Evolutionary conservation across 768 basidiomycete species (phyloP).

Genomic region (Hygrophoropsis aurantiaca): DNA sequence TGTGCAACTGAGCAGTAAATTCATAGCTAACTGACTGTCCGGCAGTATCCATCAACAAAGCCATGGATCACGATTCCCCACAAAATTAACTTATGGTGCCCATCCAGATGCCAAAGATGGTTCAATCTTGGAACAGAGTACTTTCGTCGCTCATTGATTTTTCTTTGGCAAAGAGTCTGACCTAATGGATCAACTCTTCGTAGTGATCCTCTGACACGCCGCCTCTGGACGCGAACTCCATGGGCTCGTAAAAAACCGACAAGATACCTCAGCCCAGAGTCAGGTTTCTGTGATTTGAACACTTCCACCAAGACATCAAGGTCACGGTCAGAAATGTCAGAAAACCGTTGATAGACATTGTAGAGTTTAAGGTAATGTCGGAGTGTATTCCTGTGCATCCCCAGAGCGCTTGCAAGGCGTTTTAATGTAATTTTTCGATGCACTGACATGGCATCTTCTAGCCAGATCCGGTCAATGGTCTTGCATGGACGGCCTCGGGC

Average conservation of each 20-base stretch:
- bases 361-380: too few species aligned
- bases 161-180: constrained; percentile 16
- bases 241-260: constrained; percentile 24
- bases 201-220: constrained; percentile 23
- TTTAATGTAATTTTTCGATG: too few species aligned
- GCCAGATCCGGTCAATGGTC: too few species aligned
- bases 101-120: constrained; percentile 36
- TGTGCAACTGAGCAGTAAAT: neutral
- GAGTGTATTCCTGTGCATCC: too few species aligned
- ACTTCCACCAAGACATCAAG: constrained; percentile 6
- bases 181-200: constrained; percentile 30
- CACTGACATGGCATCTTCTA: too few species aligned
- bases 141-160: constrained; percentile 17
- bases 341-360: too few species aligned
- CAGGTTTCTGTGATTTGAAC: constrained; percentile 16
- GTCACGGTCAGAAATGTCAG: constrained; percentile 8
- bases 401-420: too few species aligned
- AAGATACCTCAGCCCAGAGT: constrained; percentile 29
- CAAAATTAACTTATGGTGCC: constrained; percentile 33
- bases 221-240: constrained; percentile 23
- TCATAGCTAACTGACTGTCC: constrained; percentile 21
- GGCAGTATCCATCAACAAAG: constrained; percentile 38
- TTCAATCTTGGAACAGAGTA: constrained; percentile 32
- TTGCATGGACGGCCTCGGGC: too few species aligned
- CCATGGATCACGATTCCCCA: constrained; percentile 38